A percentile compares a stretch with the other conserved stretches of the same genome.
These are phyloP conservation scores for Suillus placidus DNA, from an alignment of 768 basidiomycete species.

Conservation along the genomic window DNA sequence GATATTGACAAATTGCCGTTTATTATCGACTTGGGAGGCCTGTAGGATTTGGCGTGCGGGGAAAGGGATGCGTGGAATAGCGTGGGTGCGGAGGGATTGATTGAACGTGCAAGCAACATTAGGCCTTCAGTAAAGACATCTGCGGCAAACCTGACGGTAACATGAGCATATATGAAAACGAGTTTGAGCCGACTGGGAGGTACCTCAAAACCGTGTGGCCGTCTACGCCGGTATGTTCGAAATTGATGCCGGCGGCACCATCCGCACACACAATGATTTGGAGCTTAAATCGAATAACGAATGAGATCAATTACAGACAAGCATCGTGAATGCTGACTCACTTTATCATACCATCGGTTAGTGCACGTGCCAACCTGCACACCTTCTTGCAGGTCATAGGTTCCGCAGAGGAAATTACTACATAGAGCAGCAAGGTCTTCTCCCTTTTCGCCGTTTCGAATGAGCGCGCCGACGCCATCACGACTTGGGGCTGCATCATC, in stretches of 20 bases:
- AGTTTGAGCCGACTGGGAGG: slow-evolving; percentile 1
- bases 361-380: slow-evolving; percentile 96
- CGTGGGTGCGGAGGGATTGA: slow-evolving; percentile 93
- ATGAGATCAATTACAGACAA: background rate
- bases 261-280: slow-evolving; percentile 96
- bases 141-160: slow-evolving; percentile 63
- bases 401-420: slow-evolving; percentile 91
- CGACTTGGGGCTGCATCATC: slow-evolving; percentile 66
- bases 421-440: slow-evolving; percentile 80
- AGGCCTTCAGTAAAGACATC: slow-evolving; percentile 98
- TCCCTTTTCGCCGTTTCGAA: slow-evolving; percentile 32
- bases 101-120: slow-evolving; percentile 95
- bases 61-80: slow-evolving; percentile 91
- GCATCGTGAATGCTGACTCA: slow-evolving; percentile 26
- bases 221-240: slow-evolving; percentile 97
- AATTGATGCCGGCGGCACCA: slow-evolving; percentile 96
- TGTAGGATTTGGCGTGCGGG: slow-evolving; percentile 77
- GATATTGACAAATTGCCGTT: slow-evolving; percentile 19
- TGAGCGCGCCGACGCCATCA: slow-evolving; percentile 18
- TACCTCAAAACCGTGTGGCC: slow-evolving; percentile 92
- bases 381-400: slow-evolving; percentile 78
- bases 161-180: slow-evolving; percentile 12
- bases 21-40: slow-evolving; percentile 43
- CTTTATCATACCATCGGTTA: slow-evolving; percentile 96
- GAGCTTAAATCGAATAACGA: slow-evolving; percentile 48